Evolutionary conservation across 1,284 basidiomycete genomes (phyloP), one percentile per base, ranked within the genome.

Genomic region (Cutaneotrichosporon daszewskae): DNA sequence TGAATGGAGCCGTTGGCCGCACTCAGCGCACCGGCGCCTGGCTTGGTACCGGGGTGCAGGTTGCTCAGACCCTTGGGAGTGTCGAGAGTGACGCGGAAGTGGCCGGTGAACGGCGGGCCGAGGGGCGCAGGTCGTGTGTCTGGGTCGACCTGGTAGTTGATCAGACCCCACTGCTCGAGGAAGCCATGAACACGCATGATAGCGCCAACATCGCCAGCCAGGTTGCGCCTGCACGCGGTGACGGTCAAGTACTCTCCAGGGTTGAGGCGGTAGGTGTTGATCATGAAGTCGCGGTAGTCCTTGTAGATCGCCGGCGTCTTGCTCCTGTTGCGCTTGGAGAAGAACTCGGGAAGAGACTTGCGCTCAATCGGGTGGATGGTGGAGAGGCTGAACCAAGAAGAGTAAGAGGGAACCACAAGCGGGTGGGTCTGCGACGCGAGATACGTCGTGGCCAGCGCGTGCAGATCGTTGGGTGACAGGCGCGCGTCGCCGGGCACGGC

Each of bases 161-260:
- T 85, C 48, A 99, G 76, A 0, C 95, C 94, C 94, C 94, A 99
- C 66, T 97, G 94, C 70, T 98, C 95, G 32, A 99, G 77, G 70
- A 99, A 97, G 14, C 90, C 92, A 69, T 99, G 94, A 1, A 98
- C 94, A 40, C 95, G 82, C 92, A 97, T 96, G 64, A 98, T 89
- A 20, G 91, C 91, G 64, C 95, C 96, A 9, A 98, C 94, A 68
- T 99, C 94, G 44, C 95, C 95, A 4, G 94, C 94, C 50, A 99
- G 72, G 71, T 98, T 98, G 53, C 95, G 76, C 60, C 94, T 74
- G 66, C 94, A 99, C 1, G 94, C 94, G 2, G 94, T 99, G 49
- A 98, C 89, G 8, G 95, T 99, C 45, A 99, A 79, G 64, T 99
- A 99, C 70, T 99, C 94, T 32, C 81, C 81, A 1, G 94, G 95